Evolutionary conservation across 768 basidiomycete genomes (phyloP).

Genomic region (Roridomyces roridus): DNA sequence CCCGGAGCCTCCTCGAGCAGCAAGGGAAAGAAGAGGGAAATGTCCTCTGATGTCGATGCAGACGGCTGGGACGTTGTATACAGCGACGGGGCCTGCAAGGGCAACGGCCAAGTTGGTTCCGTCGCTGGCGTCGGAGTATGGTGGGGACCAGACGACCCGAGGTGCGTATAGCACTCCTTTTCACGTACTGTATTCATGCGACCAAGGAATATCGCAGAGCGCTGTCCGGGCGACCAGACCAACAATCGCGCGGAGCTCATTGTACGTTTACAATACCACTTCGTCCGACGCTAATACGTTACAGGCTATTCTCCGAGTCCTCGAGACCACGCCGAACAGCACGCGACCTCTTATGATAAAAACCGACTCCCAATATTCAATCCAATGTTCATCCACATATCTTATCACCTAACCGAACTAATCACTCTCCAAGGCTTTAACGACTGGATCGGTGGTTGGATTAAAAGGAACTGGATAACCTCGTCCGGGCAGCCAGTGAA

Average conservation of each 20-base stretch:
- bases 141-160: conserved; percentile 75
- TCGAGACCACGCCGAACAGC: conserved; percentile 72
- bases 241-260: conserved; percentile 91
- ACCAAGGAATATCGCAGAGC: conserved; percentile 78
- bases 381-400: conserved; percentile 60
- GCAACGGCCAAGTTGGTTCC: conserved; percentile 74
- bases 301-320: conserved; percentile 83
- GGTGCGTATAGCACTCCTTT: conserved; percentile 44
- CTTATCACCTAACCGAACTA: background rate
- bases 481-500: conserved; percentile 64
- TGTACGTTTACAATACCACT: conserved; percentile 46
- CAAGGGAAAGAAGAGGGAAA: conserved; percentile 42
- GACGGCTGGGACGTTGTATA: conserved; percentile 64
- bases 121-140: conserved; percentile 89
- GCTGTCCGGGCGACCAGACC: conserved; percentile 83
- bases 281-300: background rate
- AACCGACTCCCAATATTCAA: conserved; percentile 87
- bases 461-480: conserved; percentile 53
- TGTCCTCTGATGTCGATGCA: conserved; percentile 37
- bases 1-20: background rate
- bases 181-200: background rate
- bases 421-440: conserved; percentile 60
- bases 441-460: conserved; percentile 76
- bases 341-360: conserved; percentile 72
- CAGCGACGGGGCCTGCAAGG: conserved; percentile 86